Base-by-base conservation (phyloP, 441 rosid genomes). In the Arabidopsis hybrid region DNA sequence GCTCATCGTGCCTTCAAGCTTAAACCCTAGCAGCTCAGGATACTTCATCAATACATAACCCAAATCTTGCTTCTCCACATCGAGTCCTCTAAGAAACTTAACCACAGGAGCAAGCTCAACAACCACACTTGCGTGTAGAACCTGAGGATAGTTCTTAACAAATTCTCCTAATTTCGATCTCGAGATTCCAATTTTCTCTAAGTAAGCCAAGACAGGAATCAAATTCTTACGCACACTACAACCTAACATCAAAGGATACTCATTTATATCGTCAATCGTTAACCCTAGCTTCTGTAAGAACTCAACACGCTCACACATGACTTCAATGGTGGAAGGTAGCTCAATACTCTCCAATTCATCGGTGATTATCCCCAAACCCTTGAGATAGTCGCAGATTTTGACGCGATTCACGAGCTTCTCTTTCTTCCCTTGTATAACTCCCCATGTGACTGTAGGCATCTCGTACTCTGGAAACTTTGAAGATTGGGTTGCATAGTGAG, bases 371-470 rank as follows among this genome's bases (percentile, higher is more conserved):
- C 97, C 98, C 47, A 88, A 81, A 40, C 82, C 79, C 68, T 93
- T 89, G 38, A 93, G 89, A 70, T 85, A 89, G 76, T 93, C 98
- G 72, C 88, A 87, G 45, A 93, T 84, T 79, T 89, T 91, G 36
- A 93, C 98, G 21, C 97, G 93, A 66, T 87, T 88, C 42, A 93
- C 94, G 12, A 93, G 89, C 77, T 87, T 89, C 38, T 91, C 94
- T 66, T 86, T 93, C 62, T 82, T 92, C 10, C 98, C 98, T 79
- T 91, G 97, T 36, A 93, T 81, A 5, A 91, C 92, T 40, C 92
- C 94, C 97, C 97, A 93, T 42, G 97, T 89, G 72, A 93, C 98
- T 1, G 97, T 83, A 29, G 98, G 98, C 97, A 91, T 91, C 76
- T 89, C 89, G 74, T 92, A 91, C 35, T 91, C 98, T 1, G 91